These are phyloP conservation scores for Leptomonas pyrrhocoris DNA, from an alignment of 208 protist species.

Conservation along the genomic window DNA sequence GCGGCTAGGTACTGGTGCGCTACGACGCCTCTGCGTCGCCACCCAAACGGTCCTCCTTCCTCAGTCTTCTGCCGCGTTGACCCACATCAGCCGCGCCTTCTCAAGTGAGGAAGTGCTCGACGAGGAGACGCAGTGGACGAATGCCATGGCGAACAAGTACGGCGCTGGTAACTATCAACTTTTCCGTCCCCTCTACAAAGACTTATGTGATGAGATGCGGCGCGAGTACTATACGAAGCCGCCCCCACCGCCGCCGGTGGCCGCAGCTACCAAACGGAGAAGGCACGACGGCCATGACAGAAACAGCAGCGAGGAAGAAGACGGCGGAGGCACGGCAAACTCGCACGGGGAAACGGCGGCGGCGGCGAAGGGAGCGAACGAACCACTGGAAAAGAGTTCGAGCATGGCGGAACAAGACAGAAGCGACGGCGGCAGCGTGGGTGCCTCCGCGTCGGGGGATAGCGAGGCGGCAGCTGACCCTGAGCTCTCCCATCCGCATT, in stretches of 20 bases:
- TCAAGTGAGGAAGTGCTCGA: conserved; percentile 29
- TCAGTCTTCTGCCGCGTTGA: neutral
- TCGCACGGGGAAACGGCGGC: no score
- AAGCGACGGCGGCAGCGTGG: no score
- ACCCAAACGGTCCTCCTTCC: neutral
- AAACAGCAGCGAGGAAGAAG: neutral
- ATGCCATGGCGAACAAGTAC: conserved; percentile 59
- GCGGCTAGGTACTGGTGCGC: neutral
- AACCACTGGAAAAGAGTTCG: neutral
- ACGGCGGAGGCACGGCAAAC: neutral
- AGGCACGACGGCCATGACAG: neutral
- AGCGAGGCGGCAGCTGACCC: neutral
- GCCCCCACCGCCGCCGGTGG: conserved; percentile 46
- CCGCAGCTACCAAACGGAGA: conserved; percentile 1
- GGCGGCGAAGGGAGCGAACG: neutral
- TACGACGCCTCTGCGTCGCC: neutral
- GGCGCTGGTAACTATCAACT: conserved; percentile 72
- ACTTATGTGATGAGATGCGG: conserved; percentile 81
- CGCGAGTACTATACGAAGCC: conserved; percentile 71
- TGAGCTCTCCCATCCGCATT: neutral
- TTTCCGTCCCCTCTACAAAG: conserved; percentile 82
- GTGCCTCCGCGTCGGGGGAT: neutral
- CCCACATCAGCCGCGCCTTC: conserved; percentile 5
- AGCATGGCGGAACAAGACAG: neutral
- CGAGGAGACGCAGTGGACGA: conserved; percentile 44